phyloP scores from a whole-genome alignment of 1,284 basidiomycete species.

The Trametes polyzona region DNA sequence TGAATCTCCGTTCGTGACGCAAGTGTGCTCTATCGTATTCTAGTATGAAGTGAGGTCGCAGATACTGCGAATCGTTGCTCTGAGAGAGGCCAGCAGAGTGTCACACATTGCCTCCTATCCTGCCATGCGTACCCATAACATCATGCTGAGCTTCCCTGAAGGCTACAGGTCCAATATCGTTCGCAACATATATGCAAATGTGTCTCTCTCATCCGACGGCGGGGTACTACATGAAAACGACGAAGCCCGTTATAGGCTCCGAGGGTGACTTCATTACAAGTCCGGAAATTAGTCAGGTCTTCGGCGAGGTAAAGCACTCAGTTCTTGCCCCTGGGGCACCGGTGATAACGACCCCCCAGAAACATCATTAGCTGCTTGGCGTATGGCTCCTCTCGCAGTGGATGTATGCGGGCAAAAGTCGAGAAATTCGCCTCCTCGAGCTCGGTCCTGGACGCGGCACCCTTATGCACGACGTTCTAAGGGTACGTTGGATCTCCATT shows the following conservation, averaged over 20 bases:
- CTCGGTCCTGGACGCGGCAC: slow-evolving; percentile 96
- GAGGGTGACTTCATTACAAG: slow-evolving; percentile 96
- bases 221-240: slow-evolving; percentile 87
- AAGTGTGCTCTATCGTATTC: not conserved
- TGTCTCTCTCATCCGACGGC: slow-evolving; percentile 86
- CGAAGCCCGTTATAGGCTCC: slow-evolving; percentile 80
- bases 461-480: slow-evolving; percentile 87
- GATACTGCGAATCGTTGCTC: too few species aligned
- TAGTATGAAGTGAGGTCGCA: too few species aligned
- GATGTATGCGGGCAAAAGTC: slow-evolving; percentile 57
- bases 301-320: slow-evolving; percentile 81
- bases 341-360: slow-evolving; percentile 43
- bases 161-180: slow-evolving; percentile 87
- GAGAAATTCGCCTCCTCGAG: slow-evolving; percentile 79
- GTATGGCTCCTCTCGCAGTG: slow-evolving; percentile 89
- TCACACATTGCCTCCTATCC: too few species aligned
- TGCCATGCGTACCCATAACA: not conserved
- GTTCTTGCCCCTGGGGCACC: slow-evolving; percentile 2
- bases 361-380: slow-evolving; percentile 67
- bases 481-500: slow-evolving; percentile 53
- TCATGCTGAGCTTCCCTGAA: slow-evolving; percentile 34
- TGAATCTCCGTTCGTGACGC: not conserved
- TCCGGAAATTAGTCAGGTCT: slow-evolving; percentile 96
- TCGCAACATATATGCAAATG: slow-evolving; percentile 88
- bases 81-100: too few species aligned